phyloP scores from a whole-genome alignment of 495 filamentous ascomycete species.

The Tuber magnatum region DNA sequence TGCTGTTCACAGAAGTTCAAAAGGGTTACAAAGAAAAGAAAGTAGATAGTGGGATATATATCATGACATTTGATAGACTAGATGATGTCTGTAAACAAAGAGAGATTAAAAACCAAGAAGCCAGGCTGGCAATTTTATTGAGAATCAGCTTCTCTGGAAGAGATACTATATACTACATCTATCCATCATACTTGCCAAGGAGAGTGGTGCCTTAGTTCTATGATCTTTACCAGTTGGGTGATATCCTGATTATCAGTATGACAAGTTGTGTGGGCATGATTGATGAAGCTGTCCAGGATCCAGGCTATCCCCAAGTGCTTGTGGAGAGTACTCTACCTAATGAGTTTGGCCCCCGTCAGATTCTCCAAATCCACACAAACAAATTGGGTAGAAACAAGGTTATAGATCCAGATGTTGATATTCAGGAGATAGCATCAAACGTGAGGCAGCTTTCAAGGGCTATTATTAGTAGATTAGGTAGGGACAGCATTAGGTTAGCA shows the following conservation, averaged over 20 bases:
- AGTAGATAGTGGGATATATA: slow-evolving; percentile 89
- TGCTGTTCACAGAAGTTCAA: slow-evolving; percentile 94
- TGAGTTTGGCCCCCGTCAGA: slow-evolving; percentile 76
- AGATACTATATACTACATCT: background rate
- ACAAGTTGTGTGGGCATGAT: slow-evolving; percentile 99
- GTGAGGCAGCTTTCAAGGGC: slow-evolving; percentile 98
- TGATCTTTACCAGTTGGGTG: slow-evolving; percentile 97
- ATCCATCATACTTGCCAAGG: slow-evolving; percentile 11
- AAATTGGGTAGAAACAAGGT: slow-evolving; percentile 81
- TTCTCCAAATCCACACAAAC: slow-evolving; percentile 89
- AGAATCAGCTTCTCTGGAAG: slow-evolving; percentile 97
- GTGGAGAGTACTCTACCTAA: slow-evolving; percentile 95
- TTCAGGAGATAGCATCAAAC: slow-evolving; percentile 67
- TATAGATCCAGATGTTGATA: slow-evolving; percentile 69
- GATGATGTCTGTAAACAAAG: slow-evolving; percentile 98
- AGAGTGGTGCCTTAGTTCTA: slow-evolving; percentile 53
- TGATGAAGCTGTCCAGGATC: slow-evolving; percentile 86
- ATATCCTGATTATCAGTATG: slow-evolving; percentile 97
- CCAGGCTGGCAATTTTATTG: slow-evolving; percentile 93
- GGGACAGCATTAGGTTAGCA: slow-evolving; percentile 84
- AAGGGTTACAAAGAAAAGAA: slow-evolving; percentile 98
- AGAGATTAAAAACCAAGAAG: slow-evolving; percentile 81
- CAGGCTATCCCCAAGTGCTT: slow-evolving; percentile 91
- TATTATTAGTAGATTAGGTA: slow-evolving; percentile 84
- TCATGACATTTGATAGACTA: slow-evolving; percentile 97